Base-by-base conservation (phyloP, 202 grass and related monocot species). In the Dendrocalamus latiflorus region DNA sequence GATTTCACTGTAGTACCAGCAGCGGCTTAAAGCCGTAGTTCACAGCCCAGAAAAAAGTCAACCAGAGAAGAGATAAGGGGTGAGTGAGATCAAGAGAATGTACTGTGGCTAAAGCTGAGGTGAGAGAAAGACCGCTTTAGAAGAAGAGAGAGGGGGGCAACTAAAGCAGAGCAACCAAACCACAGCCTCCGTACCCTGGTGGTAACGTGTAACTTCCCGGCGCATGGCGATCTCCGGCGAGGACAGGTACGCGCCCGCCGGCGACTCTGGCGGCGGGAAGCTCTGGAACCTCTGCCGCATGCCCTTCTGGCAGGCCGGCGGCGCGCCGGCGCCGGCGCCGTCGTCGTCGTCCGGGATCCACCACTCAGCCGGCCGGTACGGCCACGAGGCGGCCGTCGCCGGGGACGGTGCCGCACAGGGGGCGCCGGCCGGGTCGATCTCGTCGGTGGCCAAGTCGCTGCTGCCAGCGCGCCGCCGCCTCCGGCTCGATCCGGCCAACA, bases 401-500 rank as follows among this genome's bases (percentile, higher is more conserved):
- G 89, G 75, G n/a, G 84, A 88, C 22, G 75, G 77, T 53, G 76
- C 50, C 49, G 53, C 84, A 30, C 69, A 69, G 42, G 75, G 57
- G 25, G 64, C 73, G 53, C 61, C 75, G 39, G 75, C 80, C 21
- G 83, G 56, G 16, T 94, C 93, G 73, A 91, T 97, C 37, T 90
- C 87, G 28, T 90, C 90, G 22, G 90, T 94, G 51, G 92, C 90
- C 49, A 92, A 88, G 43, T 88, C 94, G 50, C 84, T 97, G 68
- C 74, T 97, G 76, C 92, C 90, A 17, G 81, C 81, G 4, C 76
- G 94, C 25, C 93, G 91, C 73, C 87, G 89, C 57, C 95, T 98
- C 26, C 87, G 95, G 18, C 87, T 98, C 69, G 93, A 98, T 98
- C 95, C 93, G 83, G 43, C 89, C 44, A 87, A 63, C 66, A 98